A percentile compares a stretch with the other conserved stretches of the same genome.
These are phyloP conservation scores for Schizophyllum amplum DNA, from an alignment of 1,284 basidiomycete species.

Conservation along the genomic window DNA sequence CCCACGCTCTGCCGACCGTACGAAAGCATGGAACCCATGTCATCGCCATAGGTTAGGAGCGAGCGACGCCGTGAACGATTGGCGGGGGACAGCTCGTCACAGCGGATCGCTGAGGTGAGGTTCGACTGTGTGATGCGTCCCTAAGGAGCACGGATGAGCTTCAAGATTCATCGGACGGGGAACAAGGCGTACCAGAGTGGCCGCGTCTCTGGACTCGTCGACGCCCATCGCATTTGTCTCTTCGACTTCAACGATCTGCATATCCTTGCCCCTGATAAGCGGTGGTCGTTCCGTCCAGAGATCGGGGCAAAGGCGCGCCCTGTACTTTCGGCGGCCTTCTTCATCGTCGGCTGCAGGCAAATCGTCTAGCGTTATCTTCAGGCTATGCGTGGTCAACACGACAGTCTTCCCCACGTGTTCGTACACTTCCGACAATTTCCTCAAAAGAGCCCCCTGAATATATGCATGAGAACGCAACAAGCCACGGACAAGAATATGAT, in stretches of 20 bases:
- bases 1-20: conserved; percentile 34
- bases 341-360: not conserved
- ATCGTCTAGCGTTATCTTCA: not conserved
- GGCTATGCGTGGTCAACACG: not conserved
- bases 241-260: not conserved
- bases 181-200: conserved; percentile 8
- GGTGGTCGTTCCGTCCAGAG: not conserved
- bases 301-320: not conserved
- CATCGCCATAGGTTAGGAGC: conserved; percentile 32
- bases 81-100: conserved; percentile 55
- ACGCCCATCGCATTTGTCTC: not conserved
- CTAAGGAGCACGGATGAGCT: not conserved
- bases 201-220: not conserved
- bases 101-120: conserved; percentile 57
- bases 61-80: conserved; percentile 46
- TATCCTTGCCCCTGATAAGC: not conserved
- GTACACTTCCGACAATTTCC: not conserved
- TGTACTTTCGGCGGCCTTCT: not conserved
- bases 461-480: no score
- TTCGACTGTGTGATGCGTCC: conserved; percentile 60
- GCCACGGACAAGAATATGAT: no score
- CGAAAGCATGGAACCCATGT: conserved; percentile 32
- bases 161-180: no score
- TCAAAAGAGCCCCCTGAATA: not conserved
- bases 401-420: not conserved